Conservation (phyloP, 345 rosid species). For the Ricinus communis region DNA sequence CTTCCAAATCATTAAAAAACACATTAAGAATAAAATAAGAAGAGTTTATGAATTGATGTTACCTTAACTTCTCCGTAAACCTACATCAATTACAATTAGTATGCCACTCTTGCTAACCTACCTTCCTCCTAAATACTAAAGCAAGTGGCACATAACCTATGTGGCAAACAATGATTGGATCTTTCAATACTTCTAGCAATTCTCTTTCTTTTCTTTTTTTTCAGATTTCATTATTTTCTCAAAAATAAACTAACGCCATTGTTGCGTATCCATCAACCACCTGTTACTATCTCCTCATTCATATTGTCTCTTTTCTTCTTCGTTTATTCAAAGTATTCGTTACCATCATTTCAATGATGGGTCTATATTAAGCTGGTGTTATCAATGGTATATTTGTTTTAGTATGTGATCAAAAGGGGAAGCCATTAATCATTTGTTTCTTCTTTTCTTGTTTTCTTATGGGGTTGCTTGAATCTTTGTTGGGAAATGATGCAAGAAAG, state of each 20-base stretch:
- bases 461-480: constrained; percentile 42
- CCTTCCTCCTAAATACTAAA: neutral
- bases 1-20: neutral
- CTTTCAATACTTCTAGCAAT: too few relatives aligned
- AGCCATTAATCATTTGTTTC: neutral
- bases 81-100: neutral
- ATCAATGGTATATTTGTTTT: neutral
- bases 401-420: constrained; percentile 6
- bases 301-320: neutral
- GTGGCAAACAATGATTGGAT: neutral
- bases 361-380: neutral
- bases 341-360: neutral
- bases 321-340: neutral
- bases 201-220: too few relatives aligned
- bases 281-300: constrained; percentile 3
- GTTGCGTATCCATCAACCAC: neutral
- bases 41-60: neutral
- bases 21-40: neutral
- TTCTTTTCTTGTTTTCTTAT: neutral
- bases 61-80: constrained; percentile 17
- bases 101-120: neutral
- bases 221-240: too few relatives aligned
- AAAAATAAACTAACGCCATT: neutral
- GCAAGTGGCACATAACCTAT: neutral
- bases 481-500: constrained; percentile 46